phyloP scores from a whole-genome alignment of 1,284 basidiomycete species.

The Ustilago cynodontis region DNA sequence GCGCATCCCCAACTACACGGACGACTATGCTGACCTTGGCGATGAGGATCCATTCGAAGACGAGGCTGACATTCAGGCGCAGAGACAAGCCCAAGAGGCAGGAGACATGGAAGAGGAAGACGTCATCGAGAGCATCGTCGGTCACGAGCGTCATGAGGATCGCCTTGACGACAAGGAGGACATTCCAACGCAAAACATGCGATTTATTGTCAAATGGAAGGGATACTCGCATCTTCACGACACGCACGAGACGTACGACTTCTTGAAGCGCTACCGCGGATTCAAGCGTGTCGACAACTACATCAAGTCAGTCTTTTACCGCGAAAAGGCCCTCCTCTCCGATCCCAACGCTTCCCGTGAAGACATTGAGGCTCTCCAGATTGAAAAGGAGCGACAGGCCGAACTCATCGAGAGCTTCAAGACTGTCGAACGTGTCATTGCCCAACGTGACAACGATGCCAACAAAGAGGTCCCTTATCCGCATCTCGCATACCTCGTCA shows the following conservation, averaged over 20 bases:
- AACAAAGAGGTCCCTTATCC: constrained; percentile 74
- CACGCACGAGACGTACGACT: constrained; percentile 95
- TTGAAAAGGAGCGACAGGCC: constrained; percentile 89
- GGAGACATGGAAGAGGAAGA: constrained; percentile 65
- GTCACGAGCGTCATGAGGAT: constrained; percentile 70
- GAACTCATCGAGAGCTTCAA: constrained; percentile 92
- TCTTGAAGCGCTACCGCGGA: constrained; percentile 86
- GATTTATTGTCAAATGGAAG: constrained; percentile 72
- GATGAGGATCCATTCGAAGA: constrained; percentile 69
- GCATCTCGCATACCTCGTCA: constrained; percentile 90
- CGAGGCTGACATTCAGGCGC: constrained; percentile 51
- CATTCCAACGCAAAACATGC: constrained; percentile 70
- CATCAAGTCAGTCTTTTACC: constrained; percentile 82
- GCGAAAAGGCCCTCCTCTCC: constrained; percentile 79
- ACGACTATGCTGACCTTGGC: constrained; percentile 66
- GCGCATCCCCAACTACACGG: constrained; percentile 68
- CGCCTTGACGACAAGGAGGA: constrained; percentile 68
- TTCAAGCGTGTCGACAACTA: constrained; percentile 99
- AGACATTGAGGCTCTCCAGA: constrained; percentile 82
- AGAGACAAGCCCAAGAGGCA: constrained; percentile 30
- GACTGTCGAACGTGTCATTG: constrained; percentile 90
- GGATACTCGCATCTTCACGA: constrained; percentile 75
- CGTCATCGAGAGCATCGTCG: constrained; percentile 71
- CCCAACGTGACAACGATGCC: constrained; percentile 79
- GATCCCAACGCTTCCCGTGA: constrained; percentile 82